Conservation (phyloP, 441 rosid species). For the Populus trichocarpa region DNA sequence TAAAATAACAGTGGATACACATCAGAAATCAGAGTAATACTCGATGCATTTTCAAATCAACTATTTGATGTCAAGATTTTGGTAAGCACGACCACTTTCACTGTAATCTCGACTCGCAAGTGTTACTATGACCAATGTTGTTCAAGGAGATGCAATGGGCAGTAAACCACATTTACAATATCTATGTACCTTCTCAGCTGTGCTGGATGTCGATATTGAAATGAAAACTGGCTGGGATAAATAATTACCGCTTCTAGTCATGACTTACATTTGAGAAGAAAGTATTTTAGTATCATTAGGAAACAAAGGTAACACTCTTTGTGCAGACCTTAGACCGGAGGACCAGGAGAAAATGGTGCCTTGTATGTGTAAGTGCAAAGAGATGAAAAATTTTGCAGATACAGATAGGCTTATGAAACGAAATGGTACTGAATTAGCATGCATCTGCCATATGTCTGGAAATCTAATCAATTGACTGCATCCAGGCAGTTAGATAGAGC, state of each 20-base stretch:
- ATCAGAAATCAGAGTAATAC: not conserved
- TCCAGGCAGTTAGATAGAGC: not conserved
- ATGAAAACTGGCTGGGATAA: not conserved
- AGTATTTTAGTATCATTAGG: not conserved
- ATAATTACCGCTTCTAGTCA: not conserved
- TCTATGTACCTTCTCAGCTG: no score
- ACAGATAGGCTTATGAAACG: not conserved
- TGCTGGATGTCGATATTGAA: not conserved
- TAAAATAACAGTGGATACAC: not conserved
- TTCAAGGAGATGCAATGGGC: no score
- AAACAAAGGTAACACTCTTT: not conserved
- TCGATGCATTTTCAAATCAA: not conserved
- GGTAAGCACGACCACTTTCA: not conserved
- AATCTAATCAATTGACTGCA: not conserved
- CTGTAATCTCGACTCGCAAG: not conserved
- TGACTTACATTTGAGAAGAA: constrained; percentile 1
- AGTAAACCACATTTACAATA: no score
- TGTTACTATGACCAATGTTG: not conserved
- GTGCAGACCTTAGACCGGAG: not conserved
- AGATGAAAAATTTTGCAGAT: not conserved
- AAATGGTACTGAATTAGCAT: not conserved
- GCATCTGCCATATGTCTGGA: not conserved
- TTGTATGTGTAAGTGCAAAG: not conserved
- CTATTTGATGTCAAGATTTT: not conserved
- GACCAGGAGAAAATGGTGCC: not conserved